Evolutionary conservation across 2,329 filamentous ascomycete genomes (phyloP), one percentile per base, ranked within the genome.

Genomic region (Talaromyces sp.): DNA sequence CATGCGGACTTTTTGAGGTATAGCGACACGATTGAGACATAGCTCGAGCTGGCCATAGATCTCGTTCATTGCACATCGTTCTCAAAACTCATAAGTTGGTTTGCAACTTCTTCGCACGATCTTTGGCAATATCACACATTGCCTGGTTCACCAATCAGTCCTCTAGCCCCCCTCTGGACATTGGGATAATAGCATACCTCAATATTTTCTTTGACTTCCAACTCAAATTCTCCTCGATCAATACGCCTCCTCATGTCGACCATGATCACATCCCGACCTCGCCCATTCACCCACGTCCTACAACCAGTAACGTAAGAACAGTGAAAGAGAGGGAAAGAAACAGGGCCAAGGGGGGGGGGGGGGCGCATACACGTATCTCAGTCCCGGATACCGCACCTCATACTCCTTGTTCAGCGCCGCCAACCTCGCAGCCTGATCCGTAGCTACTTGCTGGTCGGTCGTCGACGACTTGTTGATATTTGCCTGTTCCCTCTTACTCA

Each of bases 91-190:
- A 55, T 55, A 23, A 23, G 12, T 31, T 57, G 37, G 35, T 21
- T 18, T 71, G 71, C 42, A 91, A 74, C 75, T 92, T 96, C 35
- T 76, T 74, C 0, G 88, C 91, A 56, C 93, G 84, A 71, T 96
- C 91, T 58, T 85, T 84, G 33, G 93, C 93, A 71, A 97, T 97
- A 69, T 92, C 90, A 71, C 91, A 92, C 91, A 97, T 96, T 44
- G 93, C 92, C 89, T 92, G n/a, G 63, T 46, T 28, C 18, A 56
- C 8, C 25, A 11, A 28, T 25, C 33, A 56, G 16, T 37, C 31
- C 31, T 35, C 12, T 5, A n/a, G 28, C 6, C 28, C 23, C 50
- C 16, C 35, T 21, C 11, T 1, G 6, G 16, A 11, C n/a, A n/a
- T 56, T 9, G 6, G 11, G 2, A 21, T 31, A n/a, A 33, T 28